Percentiles rank a stretch among this genome's conserved stretches.
These are phyloP conservation scores for Chrysosporium queenslandicum DNA, from an alignment of 2,329 filamentous ascomycete genomes.

Conservation along the genomic window DNA sequence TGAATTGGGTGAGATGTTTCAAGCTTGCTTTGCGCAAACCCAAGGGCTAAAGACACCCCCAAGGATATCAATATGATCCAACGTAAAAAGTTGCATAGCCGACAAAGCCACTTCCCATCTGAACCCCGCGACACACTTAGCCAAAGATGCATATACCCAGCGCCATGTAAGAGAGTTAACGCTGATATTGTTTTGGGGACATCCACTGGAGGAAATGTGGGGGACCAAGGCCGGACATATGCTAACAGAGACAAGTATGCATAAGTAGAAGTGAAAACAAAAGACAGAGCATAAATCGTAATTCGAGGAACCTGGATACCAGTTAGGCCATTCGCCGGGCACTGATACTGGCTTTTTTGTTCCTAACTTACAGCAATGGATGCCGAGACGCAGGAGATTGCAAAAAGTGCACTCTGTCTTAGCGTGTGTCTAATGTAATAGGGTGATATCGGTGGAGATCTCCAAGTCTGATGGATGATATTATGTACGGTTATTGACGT, in stretches of 20 bases:
- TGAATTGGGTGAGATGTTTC: constrained; percentile 47
- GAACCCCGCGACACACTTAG: constrained; percentile 23
- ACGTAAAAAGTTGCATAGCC: constrained; percentile 27
- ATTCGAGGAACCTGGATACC: constrained; percentile 31
- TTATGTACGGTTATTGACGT: constrained; percentile 7
- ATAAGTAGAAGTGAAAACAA: constrained; percentile 31
- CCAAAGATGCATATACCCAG: constrained; percentile 24
- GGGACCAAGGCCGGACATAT: constrained; percentile 26
- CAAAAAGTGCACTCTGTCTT: constrained; percentile 28
- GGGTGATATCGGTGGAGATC: not conserved
- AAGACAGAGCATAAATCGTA: constrained; percentile 32
- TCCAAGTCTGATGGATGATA: constrained; percentile 2
- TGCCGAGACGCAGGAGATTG: constrained; percentile 28
- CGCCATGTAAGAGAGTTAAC: constrained; percentile 26
- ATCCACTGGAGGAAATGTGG: constrained; percentile 27
- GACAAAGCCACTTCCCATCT: constrained; percentile 23
- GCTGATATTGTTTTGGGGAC: constrained; percentile 23
- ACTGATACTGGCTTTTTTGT: not conserved
- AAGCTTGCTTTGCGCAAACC: constrained; percentile 32
- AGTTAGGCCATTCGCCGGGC: not conserved
- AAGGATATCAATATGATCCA: constrained; percentile 35
- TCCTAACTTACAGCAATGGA: constrained; percentile 31
- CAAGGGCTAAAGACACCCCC: constrained; percentile 34
- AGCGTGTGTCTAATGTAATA: constrained; percentile 25
- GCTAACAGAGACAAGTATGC: constrained; percentile 27